phyloP scores from a whole-genome alignment of 2,329 filamentous ascomycete genomes.

The Trichoderma semiorbis region DNA sequence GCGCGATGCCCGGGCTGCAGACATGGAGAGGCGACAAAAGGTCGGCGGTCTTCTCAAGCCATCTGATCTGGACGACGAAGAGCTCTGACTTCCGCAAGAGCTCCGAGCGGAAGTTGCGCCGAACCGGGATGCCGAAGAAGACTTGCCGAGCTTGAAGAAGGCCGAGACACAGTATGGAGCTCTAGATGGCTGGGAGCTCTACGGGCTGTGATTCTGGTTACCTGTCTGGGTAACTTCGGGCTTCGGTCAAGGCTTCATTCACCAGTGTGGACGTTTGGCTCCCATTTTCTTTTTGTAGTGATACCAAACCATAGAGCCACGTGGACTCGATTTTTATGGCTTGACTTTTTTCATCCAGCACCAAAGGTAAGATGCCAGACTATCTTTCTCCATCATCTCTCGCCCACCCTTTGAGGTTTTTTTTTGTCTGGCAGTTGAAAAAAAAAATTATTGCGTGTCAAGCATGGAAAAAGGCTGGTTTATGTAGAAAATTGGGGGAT shows the following conservation, averaged over 20 bases:
- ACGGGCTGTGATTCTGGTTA: slow-evolving; percentile 48
- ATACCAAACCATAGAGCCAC: slow-evolving; percentile 27
- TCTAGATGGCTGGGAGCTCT: slow-evolving; percentile 63
- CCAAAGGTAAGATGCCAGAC: slow-evolving; percentile 6
- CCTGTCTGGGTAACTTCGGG: neutral
- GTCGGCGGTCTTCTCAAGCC: slow-evolving; percentile 95
- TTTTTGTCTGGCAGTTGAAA: slow-evolving; percentile 14
- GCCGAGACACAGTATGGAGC: slow-evolving; percentile 27
- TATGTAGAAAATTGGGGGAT: slow-evolving; percentile 12
- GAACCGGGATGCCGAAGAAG: slow-evolving; percentile 26
- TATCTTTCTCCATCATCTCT: neutral
- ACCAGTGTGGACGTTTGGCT: neutral
- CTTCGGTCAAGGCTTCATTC: neutral
- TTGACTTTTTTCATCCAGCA: slow-evolving; percentile 7
- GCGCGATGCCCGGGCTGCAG: slow-evolving; percentile 77
- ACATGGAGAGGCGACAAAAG: slow-evolving; percentile 89
- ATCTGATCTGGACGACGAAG: slow-evolving; percentile 89
- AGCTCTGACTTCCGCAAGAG: slow-evolving; percentile 78
- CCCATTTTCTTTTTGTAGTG: slow-evolving; percentile 24
- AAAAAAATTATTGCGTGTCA: neutral
- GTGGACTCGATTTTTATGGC: slow-evolving; percentile 10
- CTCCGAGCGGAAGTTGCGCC: slow-evolving; percentile 59
- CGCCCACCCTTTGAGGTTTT: neutral
- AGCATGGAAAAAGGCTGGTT: slow-evolving; percentile 1
- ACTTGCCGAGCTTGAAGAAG: slow-evolving; percentile 25